Evolutionary conservation across 345 rosid species (phyloP), one percentile per base, ranked within the genome.

Genomic region (Populus simonii): DNA sequence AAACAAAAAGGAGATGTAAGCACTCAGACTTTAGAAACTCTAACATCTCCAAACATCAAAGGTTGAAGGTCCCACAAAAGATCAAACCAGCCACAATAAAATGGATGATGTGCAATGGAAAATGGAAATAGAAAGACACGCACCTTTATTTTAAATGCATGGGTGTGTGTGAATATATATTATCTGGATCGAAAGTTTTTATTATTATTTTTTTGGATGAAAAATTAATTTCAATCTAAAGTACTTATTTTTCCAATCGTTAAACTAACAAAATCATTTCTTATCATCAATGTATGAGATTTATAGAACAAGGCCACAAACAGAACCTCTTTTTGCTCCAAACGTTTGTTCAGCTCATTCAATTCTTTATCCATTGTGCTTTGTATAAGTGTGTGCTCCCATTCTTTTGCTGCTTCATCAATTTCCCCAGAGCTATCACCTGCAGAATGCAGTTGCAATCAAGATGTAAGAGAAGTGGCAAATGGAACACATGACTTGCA

Each of bases 301-400:
- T 23, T 68, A 96, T 47, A 47, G 51, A 47, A 47, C 51, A 47
- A 47, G 51, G 51, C 51, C 51, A 47, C 18, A 47, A 15, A 13
- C 18, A 47, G 6, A 47, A 47, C 99, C 99, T 96, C 99, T 83
- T 96, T 96, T 85, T 96, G 93, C 85, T 96, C 98, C 71, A 96
- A 81, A 68, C 95, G 94, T 67, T 88, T 86, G 79, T 93, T 96
- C 75, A 96, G 82, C 80, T 96, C 98, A 75, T 91, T 89, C 84
- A 96, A 84, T 88, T 96, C 98, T 80, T 93, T 89, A 84, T 96
- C 98, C 96, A 96, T 83, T 35, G 94, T 90, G 82, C 89, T 93
- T 79, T 92, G 98, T 80, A 92, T 79, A 72, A 93, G 90, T n/a
- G 92, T 86, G 80, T 96, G 98, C 87, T 96, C 99, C 98, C 99